phyloP scores from a whole-genome alignment of 352 stramenopile genomes.

The Pythium sukuiense region DNA sequence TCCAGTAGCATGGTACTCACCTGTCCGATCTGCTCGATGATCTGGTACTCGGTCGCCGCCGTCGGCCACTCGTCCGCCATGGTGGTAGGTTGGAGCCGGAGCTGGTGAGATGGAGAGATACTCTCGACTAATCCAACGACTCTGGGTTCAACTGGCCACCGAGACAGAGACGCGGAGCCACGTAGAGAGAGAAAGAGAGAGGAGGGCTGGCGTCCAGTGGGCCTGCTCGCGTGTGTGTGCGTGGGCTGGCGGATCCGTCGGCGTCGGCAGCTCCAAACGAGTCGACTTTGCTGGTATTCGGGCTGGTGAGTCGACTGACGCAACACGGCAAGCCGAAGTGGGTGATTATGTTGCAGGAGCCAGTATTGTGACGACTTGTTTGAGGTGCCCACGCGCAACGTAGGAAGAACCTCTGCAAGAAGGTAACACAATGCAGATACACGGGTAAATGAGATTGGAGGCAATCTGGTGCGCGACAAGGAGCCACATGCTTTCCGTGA shows the following conservation, averaged over 20 bases:
- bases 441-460: neutral
- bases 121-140: neutral
- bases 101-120: neutral
- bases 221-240: neutral
- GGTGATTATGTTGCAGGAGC: constrained; percentile 28
- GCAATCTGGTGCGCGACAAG: neutral
- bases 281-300: constrained; percentile 25
- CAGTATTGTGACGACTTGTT: neutral
- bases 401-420: neutral
- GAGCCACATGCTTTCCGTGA: neutral
- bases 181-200: neutral
- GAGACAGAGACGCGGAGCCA: neutral
- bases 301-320: constrained; percentile 22
- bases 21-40: constrained; percentile 90
- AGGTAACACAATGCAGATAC: neutral
- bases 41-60: constrained; percentile 79
- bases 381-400: constrained; percentile 16
- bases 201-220: neutral
- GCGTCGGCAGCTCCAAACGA: neutral
- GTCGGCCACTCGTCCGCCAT: constrained; percentile 89
- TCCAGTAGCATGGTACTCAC: constrained; percentile 22
- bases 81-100: neutral
- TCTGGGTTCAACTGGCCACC: neutral
- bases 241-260: neutral
- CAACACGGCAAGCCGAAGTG: constrained; percentile 13